A percentile compares a stretch with the other conserved stretches of the same genome.
phyloP scores from a whole-genome alignment of 2,329 filamentous ascomycete species.

The Biscogniauxia marginata region DNA sequence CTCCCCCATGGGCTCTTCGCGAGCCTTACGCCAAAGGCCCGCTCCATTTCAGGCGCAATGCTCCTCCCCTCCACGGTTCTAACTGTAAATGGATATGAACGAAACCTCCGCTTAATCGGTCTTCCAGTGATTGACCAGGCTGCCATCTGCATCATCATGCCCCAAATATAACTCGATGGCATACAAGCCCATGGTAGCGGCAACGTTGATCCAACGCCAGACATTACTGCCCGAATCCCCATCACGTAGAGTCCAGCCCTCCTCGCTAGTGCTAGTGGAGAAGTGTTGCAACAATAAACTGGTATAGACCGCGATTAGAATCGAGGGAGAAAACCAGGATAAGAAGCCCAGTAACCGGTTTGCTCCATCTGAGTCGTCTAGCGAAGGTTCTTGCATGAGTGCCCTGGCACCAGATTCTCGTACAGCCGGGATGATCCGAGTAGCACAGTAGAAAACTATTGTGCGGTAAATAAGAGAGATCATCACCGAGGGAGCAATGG shows the following conservation, averaged over 20 bases:
- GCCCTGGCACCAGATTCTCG: slow-evolving; percentile 81
- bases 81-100: background rate
- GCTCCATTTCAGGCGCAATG: background rate
- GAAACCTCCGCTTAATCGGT: slow-evolving; percentile 58
- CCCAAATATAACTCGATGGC: slow-evolving; percentile 87
- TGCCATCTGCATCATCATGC: slow-evolving; percentile 73
- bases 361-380: slow-evolving; percentile 83
- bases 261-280: slow-evolving; percentile 67
- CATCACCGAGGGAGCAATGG: slow-evolving; percentile 92
- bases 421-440: slow-evolving; percentile 91
- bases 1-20: slow-evolving; percentile 7
- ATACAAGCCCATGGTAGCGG: slow-evolving; percentile 85
- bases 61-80: background rate
- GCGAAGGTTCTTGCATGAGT: slow-evolving; percentile 77
- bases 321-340: slow-evolving; percentile 92
- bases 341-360: slow-evolving; percentile 78
- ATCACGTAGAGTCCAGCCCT: slow-evolving; percentile 82
- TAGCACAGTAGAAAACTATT: slow-evolving; percentile 92
- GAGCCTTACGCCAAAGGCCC: background rate
- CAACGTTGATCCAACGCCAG: slow-evolving; percentile 93
- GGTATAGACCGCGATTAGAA: slow-evolving; percentile 94
- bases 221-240: slow-evolving; percentile 80
- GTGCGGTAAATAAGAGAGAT: slow-evolving; percentile 92
- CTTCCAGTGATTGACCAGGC: slow-evolving; percentile 84
- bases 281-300: slow-evolving; percentile 96